phyloP scores from a whole-genome alignment of 2,329 filamentous ascomycete species.

The Colletotrichum zoysiae region DNA sequence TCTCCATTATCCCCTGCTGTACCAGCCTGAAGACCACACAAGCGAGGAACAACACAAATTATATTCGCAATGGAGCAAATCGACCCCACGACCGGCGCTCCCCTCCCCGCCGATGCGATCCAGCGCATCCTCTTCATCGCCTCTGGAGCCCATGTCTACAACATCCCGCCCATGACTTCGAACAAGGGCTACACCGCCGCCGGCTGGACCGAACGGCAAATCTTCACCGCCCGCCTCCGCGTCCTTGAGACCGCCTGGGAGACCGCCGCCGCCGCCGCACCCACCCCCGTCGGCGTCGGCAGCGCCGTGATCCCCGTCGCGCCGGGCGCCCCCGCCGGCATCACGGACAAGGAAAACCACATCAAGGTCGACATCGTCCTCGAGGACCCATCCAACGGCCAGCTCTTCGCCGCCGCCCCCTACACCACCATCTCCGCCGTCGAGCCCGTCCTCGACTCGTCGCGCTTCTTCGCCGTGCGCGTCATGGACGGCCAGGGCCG shows the following conservation, averaged over 20 bases:
- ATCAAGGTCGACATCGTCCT: constrained; percentile 82
- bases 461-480: constrained; percentile 85
- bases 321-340: constrained; percentile 30
- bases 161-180: constrained; percentile 82
- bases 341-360: constrained; percentile 55
- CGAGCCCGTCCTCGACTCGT: constrained; percentile 83
- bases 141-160: constrained; percentile 84
- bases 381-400: constrained; percentile 78
- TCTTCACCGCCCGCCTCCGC: constrained; percentile 87
- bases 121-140: constrained; percentile 87
- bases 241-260: constrained; percentile 79
- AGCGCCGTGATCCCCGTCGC: constrained; percentile 37
- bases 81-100: constrained; percentile 78
- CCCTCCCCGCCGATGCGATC: constrained; percentile 81
- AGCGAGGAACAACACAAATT: background rate
- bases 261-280: constrained; percentile 45
- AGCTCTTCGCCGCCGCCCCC: constrained; percentile 86
- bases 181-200: constrained; percentile 84
- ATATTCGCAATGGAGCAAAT: constrained; percentile 66
- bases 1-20: background rate
- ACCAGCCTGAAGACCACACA: constrained; percentile 2
- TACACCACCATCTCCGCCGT: constrained; percentile 77
- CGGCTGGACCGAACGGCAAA: constrained; percentile 82
- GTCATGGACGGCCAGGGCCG: constrained; percentile 81
- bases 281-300: constrained; percentile 35